phyloP scores from a whole-genome alignment of 148 eudicot genomes.

The Silene conica region DNA sequence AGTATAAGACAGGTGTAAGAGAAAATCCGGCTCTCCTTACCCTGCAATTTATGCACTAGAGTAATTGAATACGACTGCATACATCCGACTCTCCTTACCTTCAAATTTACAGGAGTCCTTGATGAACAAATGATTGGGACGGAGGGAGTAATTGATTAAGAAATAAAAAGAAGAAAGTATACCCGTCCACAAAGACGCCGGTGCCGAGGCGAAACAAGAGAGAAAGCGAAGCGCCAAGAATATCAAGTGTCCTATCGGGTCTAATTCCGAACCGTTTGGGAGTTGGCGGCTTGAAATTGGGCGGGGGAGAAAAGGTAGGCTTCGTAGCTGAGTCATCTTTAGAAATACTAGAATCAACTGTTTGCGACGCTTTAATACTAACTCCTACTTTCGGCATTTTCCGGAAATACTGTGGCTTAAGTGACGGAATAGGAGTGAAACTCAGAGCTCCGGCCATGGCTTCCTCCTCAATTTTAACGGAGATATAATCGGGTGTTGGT shows the following conservation, averaged over 20 bases:
- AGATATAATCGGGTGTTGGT: too few relatives aligned
- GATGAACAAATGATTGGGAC: too few relatives aligned
- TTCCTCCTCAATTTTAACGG: not conserved
- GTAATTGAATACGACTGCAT: too few relatives aligned
- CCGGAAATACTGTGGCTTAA: constrained; percentile 16
- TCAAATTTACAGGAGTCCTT: too few relatives aligned
- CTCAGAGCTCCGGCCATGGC: constrained; percentile 33
- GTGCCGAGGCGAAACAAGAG: constrained; percentile 41
- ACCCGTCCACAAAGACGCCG: constrained; percentile 43
- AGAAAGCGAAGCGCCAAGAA: constrained; percentile 40
- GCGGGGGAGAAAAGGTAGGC: constrained; percentile 30
- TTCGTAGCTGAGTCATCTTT: too few relatives aligned
- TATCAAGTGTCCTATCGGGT: constrained; percentile 35
- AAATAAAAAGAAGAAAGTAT: constrained; percentile 1
- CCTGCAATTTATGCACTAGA: too few relatives aligned
- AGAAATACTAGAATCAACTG: constrained; percentile 14
- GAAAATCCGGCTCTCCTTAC: too few relatives aligned
- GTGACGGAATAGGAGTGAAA: constrained; percentile 16
- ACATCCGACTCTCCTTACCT: too few relatives aligned
- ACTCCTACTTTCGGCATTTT: constrained; percentile 11
- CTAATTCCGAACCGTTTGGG: constrained; percentile 40
- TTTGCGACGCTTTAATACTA: constrained; percentile 28
- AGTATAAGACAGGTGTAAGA: too few relatives aligned
- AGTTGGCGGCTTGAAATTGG: constrained; percentile 39
- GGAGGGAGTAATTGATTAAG: too few relatives aligned